Percentiles rank a stretch among this genome's conserved stretches.
phyloP scores from a whole-genome alignment of 306 rosid genomes.

The Macrotyloma uniflorum region DNA sequence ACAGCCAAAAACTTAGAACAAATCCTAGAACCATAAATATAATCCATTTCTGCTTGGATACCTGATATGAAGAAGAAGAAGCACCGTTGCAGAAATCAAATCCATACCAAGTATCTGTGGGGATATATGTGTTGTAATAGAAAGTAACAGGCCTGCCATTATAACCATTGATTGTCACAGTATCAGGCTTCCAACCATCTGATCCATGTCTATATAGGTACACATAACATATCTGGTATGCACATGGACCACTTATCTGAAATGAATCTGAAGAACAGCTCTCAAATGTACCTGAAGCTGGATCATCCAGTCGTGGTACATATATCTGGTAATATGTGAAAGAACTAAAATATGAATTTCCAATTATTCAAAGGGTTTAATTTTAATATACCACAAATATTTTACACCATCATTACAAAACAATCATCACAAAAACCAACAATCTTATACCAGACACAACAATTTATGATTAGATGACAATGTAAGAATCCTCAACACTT shows the following conservation, averaged over 20 bases:
- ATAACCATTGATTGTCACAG: slow-evolving; percentile 64
- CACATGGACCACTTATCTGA: slow-evolving; percentile 56
- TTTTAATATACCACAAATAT: not conserved
- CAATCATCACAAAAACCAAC: not conserved
- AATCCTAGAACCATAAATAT: slow-evolving; percentile 41
- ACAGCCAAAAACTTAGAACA: slow-evolving; percentile 45
- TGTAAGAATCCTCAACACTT: not conserved
- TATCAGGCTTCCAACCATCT: slow-evolving; percentile 81
- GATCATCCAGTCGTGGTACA: slow-evolving; percentile 53
- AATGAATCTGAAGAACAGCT: slow-evolving; percentile 53
- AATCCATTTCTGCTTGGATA: slow-evolving; percentile 37
- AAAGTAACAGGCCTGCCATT: slow-evolving; percentile 66
- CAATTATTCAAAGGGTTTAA: not conserved
- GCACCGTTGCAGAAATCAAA: slow-evolving; percentile 59
- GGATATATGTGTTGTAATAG: slow-evolving; percentile 66
- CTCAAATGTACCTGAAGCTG: slow-evolving; percentile 51
- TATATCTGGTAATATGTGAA: slow-evolving; percentile 46
- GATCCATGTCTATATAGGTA: slow-evolving; percentile 73
- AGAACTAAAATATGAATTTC: slow-evolving; percentile 8
- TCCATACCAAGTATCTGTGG: slow-evolving; percentile 79
- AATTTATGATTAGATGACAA: not conserved
- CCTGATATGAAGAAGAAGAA: slow-evolving; percentile 59
- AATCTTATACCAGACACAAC: not conserved
- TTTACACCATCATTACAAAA: not conserved
- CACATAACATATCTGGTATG: slow-evolving; percentile 63